phyloP scores from a whole-genome alignment of 352 stramenopile genomes.

The Pythium dissotocum region DNA sequence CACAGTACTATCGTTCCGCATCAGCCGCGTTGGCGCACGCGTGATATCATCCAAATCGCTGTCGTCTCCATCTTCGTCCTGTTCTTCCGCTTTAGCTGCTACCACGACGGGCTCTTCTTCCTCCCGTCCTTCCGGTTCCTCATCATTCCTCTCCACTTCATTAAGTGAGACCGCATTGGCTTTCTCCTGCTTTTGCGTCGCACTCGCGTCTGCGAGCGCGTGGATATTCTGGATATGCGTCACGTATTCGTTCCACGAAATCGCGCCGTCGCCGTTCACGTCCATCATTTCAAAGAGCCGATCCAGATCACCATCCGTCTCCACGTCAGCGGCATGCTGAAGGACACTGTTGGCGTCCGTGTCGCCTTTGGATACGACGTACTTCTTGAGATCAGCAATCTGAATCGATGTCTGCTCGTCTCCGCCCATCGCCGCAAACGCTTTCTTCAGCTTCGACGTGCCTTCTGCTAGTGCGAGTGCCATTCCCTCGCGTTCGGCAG shows the following conservation, averaged over 20 bases:
- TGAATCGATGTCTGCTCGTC: slow-evolving; percentile 32
- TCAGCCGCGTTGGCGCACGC: not conserved
- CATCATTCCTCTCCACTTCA: slow-evolving; percentile 9
- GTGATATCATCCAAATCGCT: slow-evolving; percentile 6
- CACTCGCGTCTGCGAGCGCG: slow-evolving; percentile 35
- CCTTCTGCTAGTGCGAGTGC: slow-evolving; percentile 41
- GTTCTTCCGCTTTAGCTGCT: not conserved
- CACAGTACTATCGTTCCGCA: not conserved
- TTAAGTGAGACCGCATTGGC: not conserved
- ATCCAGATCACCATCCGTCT: slow-evolving; percentile 44
- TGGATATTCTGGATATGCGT: slow-evolving; percentile 53
- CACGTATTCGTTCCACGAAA: slow-evolving; percentile 59
- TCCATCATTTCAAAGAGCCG: slow-evolving; percentile 50
- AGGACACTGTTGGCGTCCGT: slow-evolving; percentile 31
- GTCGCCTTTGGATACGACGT: slow-evolving; percentile 14
- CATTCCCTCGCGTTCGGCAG: slow-evolving; percentile 13
- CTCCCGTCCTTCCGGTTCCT: slow-evolving; percentile 11
- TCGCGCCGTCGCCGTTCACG: slow-evolving; percentile 45
- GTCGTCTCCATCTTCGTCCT: slow-evolving; percentile 9
- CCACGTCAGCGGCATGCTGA: slow-evolving; percentile 37
- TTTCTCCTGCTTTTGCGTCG: slow-evolving; percentile 14
- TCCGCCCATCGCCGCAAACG: slow-evolving; percentile 42
- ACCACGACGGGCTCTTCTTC: not conserved
- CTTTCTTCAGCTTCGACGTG: slow-evolving; percentile 42
- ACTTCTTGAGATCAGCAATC: slow-evolving; percentile 34